phyloP scores from a whole-genome alignment of 257 asterid genomes.

The Asclepias syriaca region DNA sequence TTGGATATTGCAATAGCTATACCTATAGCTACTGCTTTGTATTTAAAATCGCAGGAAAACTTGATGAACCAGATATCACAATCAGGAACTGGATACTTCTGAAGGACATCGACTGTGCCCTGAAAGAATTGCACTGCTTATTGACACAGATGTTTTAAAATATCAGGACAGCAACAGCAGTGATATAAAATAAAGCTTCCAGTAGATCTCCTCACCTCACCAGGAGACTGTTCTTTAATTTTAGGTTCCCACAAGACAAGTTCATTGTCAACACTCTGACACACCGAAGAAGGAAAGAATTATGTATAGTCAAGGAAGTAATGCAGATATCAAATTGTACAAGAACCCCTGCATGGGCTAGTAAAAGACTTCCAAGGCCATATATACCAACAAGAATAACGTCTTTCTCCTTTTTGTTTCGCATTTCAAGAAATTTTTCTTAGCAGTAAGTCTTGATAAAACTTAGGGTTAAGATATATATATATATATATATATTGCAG shows the following conservation, averaged over 20 bases:
- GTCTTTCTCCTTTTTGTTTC: neutral
- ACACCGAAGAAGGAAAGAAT: neutral
- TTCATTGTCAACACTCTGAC: slow-evolving; percentile 94
- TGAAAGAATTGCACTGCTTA: slow-evolving; percentile 23
- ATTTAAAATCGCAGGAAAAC: slow-evolving; percentile 86
- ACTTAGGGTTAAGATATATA: neutral
- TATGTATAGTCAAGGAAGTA: neutral
- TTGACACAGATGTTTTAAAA: slow-evolving; percentile 8
- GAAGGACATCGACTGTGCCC: slow-evolving; percentile 95
- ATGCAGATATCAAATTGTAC: neutral
- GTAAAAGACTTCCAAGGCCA: neutral
- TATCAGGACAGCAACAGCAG: neutral
- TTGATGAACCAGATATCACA: slow-evolving; percentile 98
- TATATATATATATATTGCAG: neutral
- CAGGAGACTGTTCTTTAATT: slow-evolving; percentile 93
- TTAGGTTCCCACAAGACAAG: slow-evolving; percentile 95
- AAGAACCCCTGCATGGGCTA: neutral
- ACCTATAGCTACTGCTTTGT: slow-evolving; percentile 83
- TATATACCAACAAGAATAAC: neutral
- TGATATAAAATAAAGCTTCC: neutral
- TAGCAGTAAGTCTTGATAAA: neutral
- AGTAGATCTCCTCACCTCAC: slow-evolving; percentile 63
- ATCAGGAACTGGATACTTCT: slow-evolving; percentile 95
- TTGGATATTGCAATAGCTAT: slow-evolving; percentile 5
- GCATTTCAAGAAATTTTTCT: neutral